Evolutionary conservation across 2,329 filamentous ascomycete genomes (phyloP).

Genomic region (Alternaria novae-zelandiae): DNA sequence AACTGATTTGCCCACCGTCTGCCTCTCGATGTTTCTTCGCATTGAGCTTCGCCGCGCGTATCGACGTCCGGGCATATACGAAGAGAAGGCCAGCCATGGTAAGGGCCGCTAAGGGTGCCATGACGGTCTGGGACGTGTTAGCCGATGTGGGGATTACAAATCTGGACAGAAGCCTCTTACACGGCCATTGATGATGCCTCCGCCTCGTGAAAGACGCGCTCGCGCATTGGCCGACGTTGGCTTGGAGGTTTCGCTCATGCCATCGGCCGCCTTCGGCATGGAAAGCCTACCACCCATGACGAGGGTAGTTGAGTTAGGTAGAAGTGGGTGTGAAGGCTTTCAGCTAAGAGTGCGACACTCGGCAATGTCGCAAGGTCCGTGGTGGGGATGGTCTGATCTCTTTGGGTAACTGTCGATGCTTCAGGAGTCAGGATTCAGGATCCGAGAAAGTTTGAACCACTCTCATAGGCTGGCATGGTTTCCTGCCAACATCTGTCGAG

Average conservation of each 20-base stretch:
- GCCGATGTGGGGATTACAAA: neutral
- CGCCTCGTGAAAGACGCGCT: constrained; percentile 36
- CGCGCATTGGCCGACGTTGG: constrained; percentile 40
- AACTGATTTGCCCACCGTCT: constrained; percentile 62
- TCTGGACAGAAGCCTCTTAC: constrained; percentile 19
- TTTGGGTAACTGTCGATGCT: neutral
- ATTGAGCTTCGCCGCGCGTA: constrained; percentile 70
- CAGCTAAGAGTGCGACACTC: neutral
- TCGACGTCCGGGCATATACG: constrained; percentile 69
- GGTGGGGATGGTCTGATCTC: constrained; percentile 8
- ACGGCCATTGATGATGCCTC: constrained; percentile 47
- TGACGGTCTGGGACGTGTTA: constrained; percentile 53
- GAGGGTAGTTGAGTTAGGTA: neutral
- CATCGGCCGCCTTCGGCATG: constrained; percentile 52
- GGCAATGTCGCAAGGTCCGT: neutral
- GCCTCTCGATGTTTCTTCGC: constrained; percentile 65
- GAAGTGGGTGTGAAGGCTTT: neutral
- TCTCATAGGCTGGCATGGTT: constrained; percentile 19
- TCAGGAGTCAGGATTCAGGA: constrained; percentile 5
- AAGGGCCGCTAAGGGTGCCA: constrained; percentile 67
- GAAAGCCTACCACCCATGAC: constrained; percentile 57
- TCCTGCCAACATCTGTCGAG: constrained; percentile 5
- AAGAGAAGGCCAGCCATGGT: constrained; percentile 67
- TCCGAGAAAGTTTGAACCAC: neutral
- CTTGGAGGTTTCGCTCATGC: constrained; percentile 51